Base-by-base conservation (phyloP, 345 rosid genomes). In the Eucalyptus erythrocorys region DNA sequence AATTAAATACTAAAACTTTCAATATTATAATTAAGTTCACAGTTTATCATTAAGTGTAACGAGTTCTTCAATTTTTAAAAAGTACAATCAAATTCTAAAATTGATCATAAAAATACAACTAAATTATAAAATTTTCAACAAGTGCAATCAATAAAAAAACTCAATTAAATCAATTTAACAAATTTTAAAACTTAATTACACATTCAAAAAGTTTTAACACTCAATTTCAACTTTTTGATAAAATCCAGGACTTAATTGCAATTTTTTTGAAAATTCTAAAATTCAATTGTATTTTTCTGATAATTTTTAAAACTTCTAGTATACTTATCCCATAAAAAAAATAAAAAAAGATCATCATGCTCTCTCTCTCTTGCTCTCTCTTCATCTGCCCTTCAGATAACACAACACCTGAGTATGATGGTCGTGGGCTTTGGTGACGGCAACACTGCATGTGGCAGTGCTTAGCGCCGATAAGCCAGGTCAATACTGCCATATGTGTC, bases 21-120 rank as follows among this genome's bases (percentile, higher is more conserved):
- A 3, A 51, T 51, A 51, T 51, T 51, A 51, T 51, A 7, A 51
- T 51, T 7, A 19, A 51, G 26, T 51, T 0, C 0, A 51, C 0
- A 51, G 0, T 19, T 51, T 51, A 51, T 51, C 0, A 19, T 19
- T 0, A 51, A 0, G 0, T 7, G 4, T 51, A 51, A 51, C 1
- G 2, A 51, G 10, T 51, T 51, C 10, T 19, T 51, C 10, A 51
- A 51, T 51, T 0, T 51, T 51, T 19, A 51, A 0, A 51, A 19
- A 51, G 19, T 51, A 51, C 1, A 51, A 51, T 51, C 22, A 51
- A 51, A 7, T 51, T 51, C 24, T 6, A 15, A 49, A 16, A 16
- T 49, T 15, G 1, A 49, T 49, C 19, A 49, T 6, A 49, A 3
- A 50, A 16, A 50, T 50, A 50, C 3, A 50, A 16, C 0, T 21